Conservation (phyloP, 1,284 basidiomycete genomes). For the Leucoagaricus sp. region DNA sequence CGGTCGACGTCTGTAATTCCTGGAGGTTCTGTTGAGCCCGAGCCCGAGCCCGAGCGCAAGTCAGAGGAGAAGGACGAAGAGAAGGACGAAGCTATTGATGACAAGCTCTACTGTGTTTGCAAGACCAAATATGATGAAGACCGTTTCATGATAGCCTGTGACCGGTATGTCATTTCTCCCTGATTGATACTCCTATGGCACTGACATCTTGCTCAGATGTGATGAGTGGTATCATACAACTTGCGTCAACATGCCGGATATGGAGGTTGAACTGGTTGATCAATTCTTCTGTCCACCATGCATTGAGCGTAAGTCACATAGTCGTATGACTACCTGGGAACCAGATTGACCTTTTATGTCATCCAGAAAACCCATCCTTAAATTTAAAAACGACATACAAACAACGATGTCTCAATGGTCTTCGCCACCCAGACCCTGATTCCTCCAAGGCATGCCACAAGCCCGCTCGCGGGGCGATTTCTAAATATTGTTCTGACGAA, state of each 20-base stretch:
- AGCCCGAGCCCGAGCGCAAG: slow-evolving; percentile 37
- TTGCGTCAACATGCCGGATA: slow-evolving; percentile 77
- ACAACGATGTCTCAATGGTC: slow-evolving; percentile 66
- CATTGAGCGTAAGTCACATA: slow-evolving; percentile 57
- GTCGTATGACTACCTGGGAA: neutral
- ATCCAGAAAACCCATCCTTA: slow-evolving; percentile 58
- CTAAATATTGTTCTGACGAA: slow-evolving; percentile 84
- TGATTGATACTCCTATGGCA: neutral
- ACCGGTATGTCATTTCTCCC: slow-evolving; percentile 53
- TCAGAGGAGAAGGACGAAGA: slow-evolving; percentile 48
- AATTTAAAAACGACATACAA: slow-evolving; percentile 78
- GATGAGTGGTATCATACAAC: slow-evolving; percentile 89
- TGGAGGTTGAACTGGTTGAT: slow-evolving; percentile 80
- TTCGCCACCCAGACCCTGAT: slow-evolving; percentile 57
- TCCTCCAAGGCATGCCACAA: slow-evolving; percentile 73
- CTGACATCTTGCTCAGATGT: slow-evolving; percentile 56
- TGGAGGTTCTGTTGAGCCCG: slow-evolving; percentile 37
- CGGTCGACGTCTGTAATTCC: slow-evolving; percentile 72
- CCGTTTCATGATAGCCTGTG: slow-evolving; percentile 87
- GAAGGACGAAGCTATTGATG: slow-evolving; percentile 69
- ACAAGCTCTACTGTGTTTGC: slow-evolving; percentile 83
- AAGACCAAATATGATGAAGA: slow-evolving; percentile 82
- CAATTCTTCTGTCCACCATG: slow-evolving; percentile 84
- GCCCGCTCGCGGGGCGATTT: slow-evolving; percentile 74
- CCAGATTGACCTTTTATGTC: slow-evolving; percentile 14